Conservation (phyloP, 108 stramenopile species). For the Ochromonas danica region DNA sequence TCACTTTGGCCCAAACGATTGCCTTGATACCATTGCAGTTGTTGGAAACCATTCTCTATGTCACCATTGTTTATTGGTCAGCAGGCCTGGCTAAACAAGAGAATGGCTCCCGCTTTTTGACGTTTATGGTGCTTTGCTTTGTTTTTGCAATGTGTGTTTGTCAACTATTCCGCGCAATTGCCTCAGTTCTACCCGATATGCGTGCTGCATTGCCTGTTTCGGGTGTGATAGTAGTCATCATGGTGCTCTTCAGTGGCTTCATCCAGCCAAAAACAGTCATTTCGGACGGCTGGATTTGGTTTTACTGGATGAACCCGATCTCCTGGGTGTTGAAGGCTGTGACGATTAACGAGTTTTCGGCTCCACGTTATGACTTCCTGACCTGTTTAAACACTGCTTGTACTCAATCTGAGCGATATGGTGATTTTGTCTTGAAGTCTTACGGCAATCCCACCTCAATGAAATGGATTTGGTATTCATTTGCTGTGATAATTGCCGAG, state of each 20-base stretch:
- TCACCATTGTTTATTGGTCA: constrained; percentile 52
- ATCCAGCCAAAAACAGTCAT: constrained; percentile 38
- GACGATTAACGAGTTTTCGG: constrained; percentile 41
- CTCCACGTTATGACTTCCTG: constrained; percentile 1
- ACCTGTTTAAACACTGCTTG: not conserved
- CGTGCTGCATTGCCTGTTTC: constrained; percentile 43
- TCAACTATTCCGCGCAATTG: constrained; percentile 50
- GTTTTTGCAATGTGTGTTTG: constrained; percentile 38
- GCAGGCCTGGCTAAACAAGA: constrained; percentile 37
- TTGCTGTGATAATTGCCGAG: constrained; percentile 19
- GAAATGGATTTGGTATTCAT: not conserved
- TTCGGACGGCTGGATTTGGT: constrained; percentile 44
- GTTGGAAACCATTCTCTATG: constrained; percentile 40
- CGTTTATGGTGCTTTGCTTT: constrained; percentile 33
- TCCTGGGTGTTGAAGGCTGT: constrained; percentile 40
- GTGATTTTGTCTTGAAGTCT: not conserved
- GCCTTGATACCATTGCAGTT: constrained; percentile 27
- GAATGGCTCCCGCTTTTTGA: constrained; percentile 43
- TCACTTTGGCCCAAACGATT: constrained; percentile 41
- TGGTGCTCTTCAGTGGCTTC: constrained; percentile 59
- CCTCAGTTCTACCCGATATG: constrained; percentile 43
- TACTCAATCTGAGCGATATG: not conserved
- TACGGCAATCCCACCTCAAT: not conserved
- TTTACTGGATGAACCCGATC: constrained; percentile 48
- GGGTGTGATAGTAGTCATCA: constrained; percentile 45